Evolutionary conservation across 2,329 filamentous ascomycete species (phyloP).

Genomic region (Alternaria angustiovoidea): DNA sequence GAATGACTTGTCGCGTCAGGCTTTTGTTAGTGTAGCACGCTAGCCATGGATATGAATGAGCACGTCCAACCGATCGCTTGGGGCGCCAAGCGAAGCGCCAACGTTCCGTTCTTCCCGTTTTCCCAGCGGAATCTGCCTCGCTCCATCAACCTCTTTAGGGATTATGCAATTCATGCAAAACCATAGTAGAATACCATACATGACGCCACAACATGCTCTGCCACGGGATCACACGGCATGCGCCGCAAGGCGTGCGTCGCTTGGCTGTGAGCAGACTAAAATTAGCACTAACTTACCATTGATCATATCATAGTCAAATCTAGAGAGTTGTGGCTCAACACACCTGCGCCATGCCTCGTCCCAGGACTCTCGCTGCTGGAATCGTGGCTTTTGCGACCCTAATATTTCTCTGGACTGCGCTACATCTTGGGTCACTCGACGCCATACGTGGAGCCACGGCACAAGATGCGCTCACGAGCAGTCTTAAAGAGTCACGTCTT

Average conservation of each 20-base stretch:
- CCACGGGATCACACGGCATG: no score
- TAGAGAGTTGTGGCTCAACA: no score
- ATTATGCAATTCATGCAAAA: no score
- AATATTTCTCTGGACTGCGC: conserved; percentile 1
- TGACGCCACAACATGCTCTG: no score
- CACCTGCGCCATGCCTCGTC: no score
- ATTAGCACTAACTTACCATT: no score
- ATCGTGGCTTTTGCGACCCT: conserved; percentile 3
- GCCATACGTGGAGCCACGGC: not conserved
- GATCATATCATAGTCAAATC: no score
- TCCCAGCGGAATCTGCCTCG: conserved; percentile 2
- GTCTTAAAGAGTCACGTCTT: not conserved
- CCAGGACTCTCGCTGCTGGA: not conserved
- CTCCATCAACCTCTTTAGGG: not conserved
- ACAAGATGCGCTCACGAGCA: not conserved
- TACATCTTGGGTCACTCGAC: not conserved
- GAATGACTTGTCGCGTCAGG: conserved; percentile 3
- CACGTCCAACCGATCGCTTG: no score
- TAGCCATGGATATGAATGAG: no score
- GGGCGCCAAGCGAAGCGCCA: not conserved
- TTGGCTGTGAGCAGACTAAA: no score
- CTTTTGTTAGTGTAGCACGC: not conserved
- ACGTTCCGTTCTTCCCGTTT: conserved; percentile 4
- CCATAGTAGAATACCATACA: no score
- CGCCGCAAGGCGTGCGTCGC: no score